Percentiles rank a stretch among this genome's conserved stretches.
Evolutionary conservation across 2,329 filamentous ascomycete species (phyloP).

Genomic region (Exophiala sp.): DNA sequence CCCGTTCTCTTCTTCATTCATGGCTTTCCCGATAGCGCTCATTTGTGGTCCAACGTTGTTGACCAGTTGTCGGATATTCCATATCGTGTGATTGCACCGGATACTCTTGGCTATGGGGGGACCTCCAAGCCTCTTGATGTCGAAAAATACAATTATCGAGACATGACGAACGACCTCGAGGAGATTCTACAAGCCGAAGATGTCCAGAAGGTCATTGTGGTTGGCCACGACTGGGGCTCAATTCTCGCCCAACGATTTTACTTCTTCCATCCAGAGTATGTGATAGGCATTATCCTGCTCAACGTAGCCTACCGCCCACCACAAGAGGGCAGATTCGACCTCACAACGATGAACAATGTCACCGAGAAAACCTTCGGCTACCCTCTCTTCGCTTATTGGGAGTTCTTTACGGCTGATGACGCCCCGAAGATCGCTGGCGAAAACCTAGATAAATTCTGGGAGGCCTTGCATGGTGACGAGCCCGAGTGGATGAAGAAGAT

Average conservation of each 20-base stretch:
- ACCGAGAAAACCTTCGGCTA: conserved; percentile 38
- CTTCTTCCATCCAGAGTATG: conserved; percentile 40
- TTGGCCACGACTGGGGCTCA: conserved; percentile 53
- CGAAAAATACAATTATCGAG: conserved; percentile 36
- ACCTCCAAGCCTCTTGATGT: conserved; percentile 42
- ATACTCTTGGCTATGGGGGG: conserved; percentile 41
- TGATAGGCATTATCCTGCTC: conserved; percentile 42
- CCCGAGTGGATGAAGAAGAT: conserved; percentile 35
- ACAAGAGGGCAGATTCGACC: conserved; percentile 32
- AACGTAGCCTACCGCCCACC: conserved; percentile 44
- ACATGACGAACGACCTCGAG: conserved; percentile 37
- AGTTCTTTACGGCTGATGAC: conserved; percentile 43
- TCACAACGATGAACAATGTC: conserved; percentile 34
- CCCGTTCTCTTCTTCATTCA: conserved; percentile 44
- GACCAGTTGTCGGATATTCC: conserved; percentile 39
- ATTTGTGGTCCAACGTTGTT: conserved; percentile 44
- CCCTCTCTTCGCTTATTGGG: conserved; percentile 44
- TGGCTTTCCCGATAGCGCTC: conserved; percentile 50
- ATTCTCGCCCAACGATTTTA: conserved; percentile 40
- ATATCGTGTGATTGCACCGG: conserved; percentile 39
- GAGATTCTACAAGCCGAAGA: conserved; percentile 43
- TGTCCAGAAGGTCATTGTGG: conserved; percentile 36
- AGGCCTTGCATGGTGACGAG: conserved; percentile 34
- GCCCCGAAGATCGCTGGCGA: conserved; percentile 37
- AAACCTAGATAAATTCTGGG: conserved; percentile 40